A percentile compares a stretch with the other conserved stretches of the same genome.
Conservation (phyloP, 495 filamentous ascomycete species). For the Xylaria sp. region DNA sequence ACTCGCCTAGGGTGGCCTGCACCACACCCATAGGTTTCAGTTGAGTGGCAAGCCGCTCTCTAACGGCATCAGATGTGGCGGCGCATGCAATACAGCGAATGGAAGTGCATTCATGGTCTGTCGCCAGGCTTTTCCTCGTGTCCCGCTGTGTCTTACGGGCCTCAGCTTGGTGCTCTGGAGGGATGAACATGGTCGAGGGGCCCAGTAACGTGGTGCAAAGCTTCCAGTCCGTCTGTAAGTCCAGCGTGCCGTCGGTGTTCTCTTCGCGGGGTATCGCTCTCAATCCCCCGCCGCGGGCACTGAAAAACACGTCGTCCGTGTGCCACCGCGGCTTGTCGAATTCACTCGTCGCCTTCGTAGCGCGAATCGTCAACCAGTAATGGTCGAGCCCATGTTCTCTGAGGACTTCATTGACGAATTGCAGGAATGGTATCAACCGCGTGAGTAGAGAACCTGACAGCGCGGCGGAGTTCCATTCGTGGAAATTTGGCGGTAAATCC, state of each 20-base stretch:
- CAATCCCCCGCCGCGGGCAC: slow-evolving; percentile 20
- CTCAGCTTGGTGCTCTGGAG: slow-evolving; percentile 29
- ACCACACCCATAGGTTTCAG: slow-evolving; percentile 28
- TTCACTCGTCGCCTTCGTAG: slow-evolving; percentile 40
- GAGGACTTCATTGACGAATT: slow-evolving; percentile 37
- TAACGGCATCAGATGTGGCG: slow-evolving; percentile 37
- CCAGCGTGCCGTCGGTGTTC: slow-evolving; percentile 15
- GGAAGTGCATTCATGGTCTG: slow-evolving; percentile 38
- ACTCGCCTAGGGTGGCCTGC: slow-evolving; percentile 31
- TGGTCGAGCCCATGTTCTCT: slow-evolving; percentile 32
- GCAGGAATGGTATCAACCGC: slow-evolving; percentile 37
- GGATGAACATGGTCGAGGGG: slow-evolving; percentile 43
- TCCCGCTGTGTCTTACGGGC: slow-evolving; percentile 30
- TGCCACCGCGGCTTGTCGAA: slow-evolving; percentile 46
- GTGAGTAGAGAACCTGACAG: slow-evolving; percentile 33
- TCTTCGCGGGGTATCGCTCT: slow-evolving; percentile 21
- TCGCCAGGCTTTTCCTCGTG: slow-evolving; percentile 29
- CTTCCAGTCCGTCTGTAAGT: slow-evolving; percentile 44
- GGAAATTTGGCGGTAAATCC: slow-evolving; percentile 33
- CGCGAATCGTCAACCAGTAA: slow-evolving; percentile 47
- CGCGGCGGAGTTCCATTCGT: slow-evolving; percentile 35
- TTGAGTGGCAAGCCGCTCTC: slow-evolving; percentile 30
- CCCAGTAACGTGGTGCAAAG: slow-evolving; percentile 45
- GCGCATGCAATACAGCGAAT: slow-evolving; percentile 42
- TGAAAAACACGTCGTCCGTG: slow-evolving; percentile 47